Conservation (phyloP, 352 stramenopile species). For the Chrysophaeum taylorii region DNA sequence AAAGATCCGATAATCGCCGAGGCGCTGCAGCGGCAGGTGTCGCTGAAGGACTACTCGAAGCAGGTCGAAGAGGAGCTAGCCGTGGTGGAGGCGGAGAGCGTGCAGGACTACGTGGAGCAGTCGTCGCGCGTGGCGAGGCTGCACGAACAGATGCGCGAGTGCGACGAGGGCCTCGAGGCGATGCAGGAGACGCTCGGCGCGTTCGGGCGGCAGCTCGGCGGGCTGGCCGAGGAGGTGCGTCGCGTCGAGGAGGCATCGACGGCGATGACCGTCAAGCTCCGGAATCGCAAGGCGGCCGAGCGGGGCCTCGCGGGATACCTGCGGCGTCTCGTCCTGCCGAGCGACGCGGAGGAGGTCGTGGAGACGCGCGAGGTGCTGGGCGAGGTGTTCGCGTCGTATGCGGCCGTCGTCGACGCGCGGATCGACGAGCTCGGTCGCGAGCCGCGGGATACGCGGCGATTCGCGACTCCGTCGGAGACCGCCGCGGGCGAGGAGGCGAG, state of each 20-base stretch:
- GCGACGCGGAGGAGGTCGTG: constrained; percentile 78
- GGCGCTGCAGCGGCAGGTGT: background rate
- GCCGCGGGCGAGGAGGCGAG: too few relatives aligned
- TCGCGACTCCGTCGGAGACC: too few relatives aligned
- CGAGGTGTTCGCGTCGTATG: constrained; percentile 77
- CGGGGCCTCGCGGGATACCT: constrained; percentile 81
- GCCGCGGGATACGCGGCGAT: too few relatives aligned
- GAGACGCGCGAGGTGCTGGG: constrained; percentile 84
- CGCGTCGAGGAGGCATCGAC: constrained; percentile 87
- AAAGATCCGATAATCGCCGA: too few relatives aligned
- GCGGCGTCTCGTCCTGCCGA: constrained; percentile 81
- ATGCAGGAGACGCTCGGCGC: constrained; percentile 95
- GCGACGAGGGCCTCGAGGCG: constrained; percentile 84
- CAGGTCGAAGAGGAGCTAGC: constrained; percentile 27
- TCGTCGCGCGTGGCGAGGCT: constrained; percentile 73
- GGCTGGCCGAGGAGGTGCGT: constrained; percentile 92
- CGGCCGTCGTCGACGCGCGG: constrained; percentile 74
- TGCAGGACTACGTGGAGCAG: constrained; percentile 69
- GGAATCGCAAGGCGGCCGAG: constrained; percentile 88
- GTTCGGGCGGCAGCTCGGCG: constrained; percentile 93
- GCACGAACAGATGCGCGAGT: constrained; percentile 84
- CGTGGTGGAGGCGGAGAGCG: constrained; percentile 62
- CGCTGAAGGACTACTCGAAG: too few relatives aligned
- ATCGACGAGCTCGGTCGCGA: constrained; percentile 15
- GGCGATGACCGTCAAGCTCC: constrained; percentile 77